phyloP scores from a whole-genome alignment of 208 protist species.

The Wallacemonas rigidus region DNA sequence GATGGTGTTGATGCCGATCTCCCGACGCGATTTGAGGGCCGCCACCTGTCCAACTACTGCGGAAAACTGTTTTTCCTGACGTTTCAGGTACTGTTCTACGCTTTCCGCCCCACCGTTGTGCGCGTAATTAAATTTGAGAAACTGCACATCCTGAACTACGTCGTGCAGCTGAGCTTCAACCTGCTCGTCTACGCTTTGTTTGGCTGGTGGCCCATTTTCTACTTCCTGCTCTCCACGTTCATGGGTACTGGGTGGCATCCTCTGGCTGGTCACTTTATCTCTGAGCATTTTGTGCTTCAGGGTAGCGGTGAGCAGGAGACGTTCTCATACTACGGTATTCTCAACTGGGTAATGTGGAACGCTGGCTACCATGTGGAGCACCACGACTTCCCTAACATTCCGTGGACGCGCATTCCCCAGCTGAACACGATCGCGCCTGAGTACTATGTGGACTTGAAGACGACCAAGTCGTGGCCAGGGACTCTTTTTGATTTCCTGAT shows the following conservation, averaged over 20 bases:
- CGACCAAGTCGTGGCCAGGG: constrained; percentile 78
- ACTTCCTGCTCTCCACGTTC: constrained; percentile 76
- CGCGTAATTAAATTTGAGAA: constrained; percentile 59
- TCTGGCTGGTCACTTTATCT: constrained; percentile 90
- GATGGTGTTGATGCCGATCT: constrained; percentile 89
- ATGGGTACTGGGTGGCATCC: constrained; percentile 91
- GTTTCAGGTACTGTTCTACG: constrained; percentile 92
- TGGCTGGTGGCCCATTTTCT: constrained; percentile 69
- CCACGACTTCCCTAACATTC: constrained; percentile 97
- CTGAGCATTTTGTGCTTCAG: constrained; percentile 93
- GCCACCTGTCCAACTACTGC: constrained; percentile 58
- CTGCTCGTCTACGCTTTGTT: constrained; percentile 47
- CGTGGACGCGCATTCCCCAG: constrained; percentile 84
- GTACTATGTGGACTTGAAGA: constrained; percentile 89
- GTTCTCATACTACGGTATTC: constrained; percentile 96
- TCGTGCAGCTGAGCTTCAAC: constrained; percentile 46
- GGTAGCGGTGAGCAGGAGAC: constrained; percentile 89
- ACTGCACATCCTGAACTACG: constrained; percentile 59
- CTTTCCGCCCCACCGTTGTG: constrained; percentile 79
- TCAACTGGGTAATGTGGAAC: constrained; percentile 93
- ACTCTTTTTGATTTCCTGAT: constrained; percentile 87
- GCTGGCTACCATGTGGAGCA: constrained; percentile 97
- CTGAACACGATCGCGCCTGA: constrained; percentile 91
- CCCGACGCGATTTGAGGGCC: constrained; percentile 75
- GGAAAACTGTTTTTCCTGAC: constrained; percentile 86